Conservation (phyloP, 2,329 filamentous ascomycete genomes). For the Aspergillus ochraceoroseus region DNA sequence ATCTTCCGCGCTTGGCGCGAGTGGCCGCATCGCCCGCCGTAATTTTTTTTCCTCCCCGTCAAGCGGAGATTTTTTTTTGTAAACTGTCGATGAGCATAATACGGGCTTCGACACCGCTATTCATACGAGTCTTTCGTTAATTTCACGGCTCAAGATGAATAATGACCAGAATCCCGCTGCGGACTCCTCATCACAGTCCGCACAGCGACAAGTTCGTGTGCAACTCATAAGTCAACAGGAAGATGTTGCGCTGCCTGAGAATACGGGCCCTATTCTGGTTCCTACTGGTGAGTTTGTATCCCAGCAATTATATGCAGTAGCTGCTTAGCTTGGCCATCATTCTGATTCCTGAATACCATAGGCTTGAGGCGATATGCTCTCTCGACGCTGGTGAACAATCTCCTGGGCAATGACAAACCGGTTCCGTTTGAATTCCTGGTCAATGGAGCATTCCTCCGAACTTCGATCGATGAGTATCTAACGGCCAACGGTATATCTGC, state of each 20-base stretch:
- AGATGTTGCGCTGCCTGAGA: slow-evolving; percentile 52
- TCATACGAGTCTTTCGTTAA: slow-evolving; percentile 3
- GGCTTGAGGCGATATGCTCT: slow-evolving; percentile 56
- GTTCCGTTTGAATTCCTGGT: slow-evolving; percentile 80
- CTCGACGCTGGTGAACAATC: slow-evolving; percentile 59
- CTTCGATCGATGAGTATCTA: slow-evolving; percentile 86
- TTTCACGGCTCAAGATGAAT: slow-evolving; percentile 24
- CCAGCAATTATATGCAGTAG: not conserved
- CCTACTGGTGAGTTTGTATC: slow-evolving; percentile 47
- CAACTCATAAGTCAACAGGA: slow-evolving; percentile 51
- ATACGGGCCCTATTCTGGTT: slow-evolving; percentile 54
- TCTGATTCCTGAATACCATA: slow-evolving; percentile 24
- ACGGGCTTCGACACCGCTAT: slow-evolving; percentile 1
- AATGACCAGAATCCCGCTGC: slow-evolving; percentile 21
- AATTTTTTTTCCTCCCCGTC: slow-evolving; percentile 34
- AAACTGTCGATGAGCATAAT: slow-evolving; percentile 4
- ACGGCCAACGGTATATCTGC: slow-evolving; percentile 78
- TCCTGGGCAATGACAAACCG: slow-evolving; percentile 52
- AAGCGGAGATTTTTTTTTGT: slow-evolving; percentile 24
- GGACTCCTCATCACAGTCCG: slow-evolving; percentile 23
- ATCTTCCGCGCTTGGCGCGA: slow-evolving; percentile 37
- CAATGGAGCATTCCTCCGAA: slow-evolving; percentile 85
- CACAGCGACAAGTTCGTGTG: slow-evolving; percentile 50
- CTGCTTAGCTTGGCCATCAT: not conserved
- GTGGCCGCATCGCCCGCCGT: slow-evolving; percentile 41